phyloP scores from a whole-genome alignment of 2,329 filamentous ascomycete genomes.

The Diaporthe sp. region DNA sequence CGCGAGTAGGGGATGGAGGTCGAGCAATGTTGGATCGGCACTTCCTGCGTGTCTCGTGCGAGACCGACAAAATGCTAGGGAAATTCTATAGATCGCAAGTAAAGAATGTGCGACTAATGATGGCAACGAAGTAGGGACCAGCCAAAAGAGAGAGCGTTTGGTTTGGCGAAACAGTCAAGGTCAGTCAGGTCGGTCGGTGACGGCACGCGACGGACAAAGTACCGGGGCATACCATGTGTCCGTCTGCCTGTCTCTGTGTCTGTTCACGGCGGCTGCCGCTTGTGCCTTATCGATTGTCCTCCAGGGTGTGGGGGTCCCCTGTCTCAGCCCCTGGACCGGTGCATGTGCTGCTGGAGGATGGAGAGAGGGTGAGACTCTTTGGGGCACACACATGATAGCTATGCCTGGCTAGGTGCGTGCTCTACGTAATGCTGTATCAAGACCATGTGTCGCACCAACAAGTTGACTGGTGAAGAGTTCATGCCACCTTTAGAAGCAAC shows the following conservation, averaged over 20 bases:
- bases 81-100: background rate
- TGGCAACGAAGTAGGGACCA: background rate
- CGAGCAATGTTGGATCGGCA: background rate
- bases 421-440: background rate
- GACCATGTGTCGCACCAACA: background rate
- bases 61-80: no score
- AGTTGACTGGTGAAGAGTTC: background rate
- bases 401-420: background rate
- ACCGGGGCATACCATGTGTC: constrained; percentile 17
- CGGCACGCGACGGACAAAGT: background rate
- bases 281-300: constrained; percentile 24
- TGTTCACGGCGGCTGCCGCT: background rate
- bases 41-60: background rate
- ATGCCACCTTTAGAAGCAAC: background rate
- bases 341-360: background rate
- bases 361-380: background rate
- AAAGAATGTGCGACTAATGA: background rate
- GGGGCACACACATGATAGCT: background rate
- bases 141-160: constrained; percentile 15
- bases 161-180: constrained; percentile 12
- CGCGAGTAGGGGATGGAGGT: background rate
- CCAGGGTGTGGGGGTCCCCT: constrained; percentile 22
- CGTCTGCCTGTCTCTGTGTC: background rate
- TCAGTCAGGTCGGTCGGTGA: background rate
- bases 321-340: constrained; percentile 29